Base-by-base conservation (phyloP, 495 filamentous ascomycete species). In the Ramalina intermedia region DNA sequence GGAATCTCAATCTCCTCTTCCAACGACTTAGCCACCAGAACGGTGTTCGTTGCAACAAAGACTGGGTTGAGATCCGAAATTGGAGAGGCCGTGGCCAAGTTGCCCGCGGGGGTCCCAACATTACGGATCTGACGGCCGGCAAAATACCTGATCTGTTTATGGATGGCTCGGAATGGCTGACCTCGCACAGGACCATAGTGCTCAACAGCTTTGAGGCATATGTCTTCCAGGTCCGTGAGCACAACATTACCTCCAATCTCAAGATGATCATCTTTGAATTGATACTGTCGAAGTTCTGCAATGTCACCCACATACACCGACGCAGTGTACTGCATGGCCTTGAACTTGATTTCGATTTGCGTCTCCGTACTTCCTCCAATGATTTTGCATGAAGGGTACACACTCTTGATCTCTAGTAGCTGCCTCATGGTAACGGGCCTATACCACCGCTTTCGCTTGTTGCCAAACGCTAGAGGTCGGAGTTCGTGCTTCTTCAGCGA, bases 281-380 rank as follows among this genome's bases (percentile, higher is more conserved):
- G 73, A 62, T 83, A 96, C 50, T 85, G 72, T 21, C 85, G 69
- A 40, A 98, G 67, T 64, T 96, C 91, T 1, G 84, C 68, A 54
- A 98, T 95, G 58, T 98, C 91, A 23, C 88, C 88, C 13, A 96
- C 80, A 60, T 83, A 96, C 1, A 98, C 89, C 0, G 87, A 96
- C 6, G 82, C 78, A 11, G 79, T 76, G 61, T 95, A 98, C 56
- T 87, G 79, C 76, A 93, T 79, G 2, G 79, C 86, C 69, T 98
- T 96, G 73, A 98, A 98, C 61, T 95, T 96, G 65, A 94, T 82
- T 64, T 98, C 91, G 46, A 98, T 96, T 62, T 96, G 91, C 0
- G 90, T 96, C 65, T 98, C 91, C 4, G 87, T 94, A 61, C 87
- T 94, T 38, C 91, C 91, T 23, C 89, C 90, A 51, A 98, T 94